Evolutionary conservation across 2,329 filamentous ascomycete genomes (phyloP).

Genomic region (Macrophomina phaseolina): DNA sequence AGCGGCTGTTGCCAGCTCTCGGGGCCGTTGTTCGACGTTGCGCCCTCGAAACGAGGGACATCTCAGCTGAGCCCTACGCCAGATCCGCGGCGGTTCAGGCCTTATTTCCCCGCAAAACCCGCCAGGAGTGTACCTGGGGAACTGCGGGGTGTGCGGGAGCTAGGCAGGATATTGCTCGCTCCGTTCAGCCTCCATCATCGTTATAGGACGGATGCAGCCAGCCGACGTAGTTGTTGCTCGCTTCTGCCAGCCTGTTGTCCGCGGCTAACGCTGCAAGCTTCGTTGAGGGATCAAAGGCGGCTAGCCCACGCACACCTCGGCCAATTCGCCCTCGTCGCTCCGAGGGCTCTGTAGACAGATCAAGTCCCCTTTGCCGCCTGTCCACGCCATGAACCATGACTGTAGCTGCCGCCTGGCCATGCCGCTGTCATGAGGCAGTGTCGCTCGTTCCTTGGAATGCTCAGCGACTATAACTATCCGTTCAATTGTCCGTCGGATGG

Average conservation of each 20-base stretch:
- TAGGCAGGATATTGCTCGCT: background rate
- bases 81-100: background rate
- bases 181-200: background rate
- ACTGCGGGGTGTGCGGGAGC: slow-evolving; percentile 7
- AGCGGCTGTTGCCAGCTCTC: background rate
- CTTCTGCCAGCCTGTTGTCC: background rate
- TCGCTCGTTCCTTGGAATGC: background rate
- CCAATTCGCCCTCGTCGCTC: slow-evolving; percentile 6
- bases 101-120: background rate
- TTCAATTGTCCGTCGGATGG: background rate
- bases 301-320: slow-evolving; percentile 1
- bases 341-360: background rate
- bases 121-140: slow-evolving; percentile 1
- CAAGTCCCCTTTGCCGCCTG: background rate
- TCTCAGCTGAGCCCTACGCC: slow-evolving; percentile 4
- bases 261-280: background rate
- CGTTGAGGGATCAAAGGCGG: background rate
- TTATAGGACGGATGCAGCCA: background rate
- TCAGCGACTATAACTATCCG: background rate
- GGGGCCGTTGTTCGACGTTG: too few species aligned
- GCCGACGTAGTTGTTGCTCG: background rate
- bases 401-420: background rate
- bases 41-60: slow-evolving; percentile 1
- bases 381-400: background rate
- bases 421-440: background rate